Base-by-base conservation (phyloP, 1,284 basidiomycete species). In the Porogramme epimiltina region DNA sequence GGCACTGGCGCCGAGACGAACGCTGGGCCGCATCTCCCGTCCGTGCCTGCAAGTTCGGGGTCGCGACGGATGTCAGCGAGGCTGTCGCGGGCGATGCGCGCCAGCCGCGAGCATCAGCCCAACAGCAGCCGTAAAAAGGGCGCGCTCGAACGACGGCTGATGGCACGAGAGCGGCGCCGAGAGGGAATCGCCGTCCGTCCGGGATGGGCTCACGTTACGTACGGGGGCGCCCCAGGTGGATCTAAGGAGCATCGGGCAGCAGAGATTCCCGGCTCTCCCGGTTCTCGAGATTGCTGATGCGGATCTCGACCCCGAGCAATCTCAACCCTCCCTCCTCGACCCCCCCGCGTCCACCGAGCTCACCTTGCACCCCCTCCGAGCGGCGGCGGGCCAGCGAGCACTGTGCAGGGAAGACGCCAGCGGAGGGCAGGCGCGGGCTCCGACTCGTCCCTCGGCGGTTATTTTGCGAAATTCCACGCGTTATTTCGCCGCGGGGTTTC, bases 221-320 rank as follows among this genome's bases (percentile, higher is more conserved):
- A 65, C 47, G 20, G 42, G 34, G 39, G 44, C 45, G 52, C 34
- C 45, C 42, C 28, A 43, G 47, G 47, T 53, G 62, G 61, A 66
- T 64, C 64, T 64, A 57, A n/a, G n/a, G n/a, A n/a, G 55, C 51
- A 66, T 66, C 64, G 64, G 64, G 64, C 59, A 57, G 46, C 48
- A 56, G 55, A 65, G 64, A 64, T 66, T 62, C 62, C 64, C 62
- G 62, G 62, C 43, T 51, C 31, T 47, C 57, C 60, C 64, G 64
- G 64, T 64, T 64, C 62, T 61, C 50, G 31, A 66, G 64, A 66
- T 66, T 65, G 55, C 45, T 66, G 62, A 66, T 66, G 54, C 46
- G 64, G 62, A 66, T 66, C 64, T 66, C 56, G 47, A 40, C 48
- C 56, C 44, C 47, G 13, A 51, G 41, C 58, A 42, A 6, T 31